Evolutionary conservation across 2,329 filamentous ascomycete species (phyloP).

Genomic region (Fusarium odoratissimum): DNA sequence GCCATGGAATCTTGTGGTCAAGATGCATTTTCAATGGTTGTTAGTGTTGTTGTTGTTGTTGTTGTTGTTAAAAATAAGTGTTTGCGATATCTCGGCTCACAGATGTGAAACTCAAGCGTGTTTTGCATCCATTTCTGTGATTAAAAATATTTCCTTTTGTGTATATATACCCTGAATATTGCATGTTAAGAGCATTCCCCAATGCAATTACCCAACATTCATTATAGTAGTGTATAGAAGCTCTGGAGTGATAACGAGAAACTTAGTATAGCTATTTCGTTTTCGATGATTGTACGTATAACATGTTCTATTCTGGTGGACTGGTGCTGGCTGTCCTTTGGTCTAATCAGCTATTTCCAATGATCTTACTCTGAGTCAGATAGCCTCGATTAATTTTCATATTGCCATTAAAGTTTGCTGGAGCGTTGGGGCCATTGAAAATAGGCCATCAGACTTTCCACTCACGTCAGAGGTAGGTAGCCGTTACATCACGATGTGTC

Average conservation of each 20-base stretch:
- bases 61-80: neutral
- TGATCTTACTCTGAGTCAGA: too few species aligned
- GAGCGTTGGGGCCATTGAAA: accelerated
- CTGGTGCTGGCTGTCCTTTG: too few species aligned
- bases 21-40: neutral
- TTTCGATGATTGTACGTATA: too few species aligned
- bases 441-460: neutral
- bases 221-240: accelerated
- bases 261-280: too few species aligned
- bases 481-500: slow-evolving; percentile 30
- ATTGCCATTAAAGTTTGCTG: accelerated
- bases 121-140: neutral
- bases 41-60: neutral
- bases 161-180: neutral
- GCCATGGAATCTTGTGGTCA: neutral
- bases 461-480: slow-evolving; percentile 15
- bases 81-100: neutral
- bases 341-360: too few species aligned
- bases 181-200: accelerated
- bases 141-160: neutral
- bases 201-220: neutral
- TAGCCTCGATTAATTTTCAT: too few species aligned
- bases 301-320: too few species aligned
- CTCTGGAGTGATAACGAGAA: too few species aligned
- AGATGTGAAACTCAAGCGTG: neutral